These are phyloP conservation scores for Colletotrichum lini DNA, from an alignment of 2,329 filamentous ascomycete species.

Conservation along the genomic window DNA sequence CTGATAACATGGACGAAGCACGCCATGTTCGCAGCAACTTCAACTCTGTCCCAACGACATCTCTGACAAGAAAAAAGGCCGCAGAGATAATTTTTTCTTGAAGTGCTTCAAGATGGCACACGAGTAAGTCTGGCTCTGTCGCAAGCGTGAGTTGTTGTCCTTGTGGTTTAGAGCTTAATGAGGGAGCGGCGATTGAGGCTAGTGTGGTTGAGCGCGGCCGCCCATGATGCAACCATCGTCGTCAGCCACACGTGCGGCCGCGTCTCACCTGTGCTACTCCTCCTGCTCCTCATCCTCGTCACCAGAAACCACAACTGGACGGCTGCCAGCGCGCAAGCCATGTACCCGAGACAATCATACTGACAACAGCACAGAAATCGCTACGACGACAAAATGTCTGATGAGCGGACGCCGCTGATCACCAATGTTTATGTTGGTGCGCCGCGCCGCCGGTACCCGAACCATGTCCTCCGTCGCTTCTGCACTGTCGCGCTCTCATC, in stretches of 20 bases:
- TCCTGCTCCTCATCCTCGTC: constrained; percentile 1
- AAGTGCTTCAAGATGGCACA: constrained; percentile 34
- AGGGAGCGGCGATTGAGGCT: constrained; percentile 14
- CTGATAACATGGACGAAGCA: constrained; percentile 41
- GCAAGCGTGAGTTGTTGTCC: neutral
- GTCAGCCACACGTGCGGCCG: constrained; percentile 36
- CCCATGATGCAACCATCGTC: constrained; percentile 37
- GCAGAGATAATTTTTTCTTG: constrained; percentile 19
- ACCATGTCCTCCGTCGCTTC: constrained; percentile 74
- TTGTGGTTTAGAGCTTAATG: constrained; percentile 10
- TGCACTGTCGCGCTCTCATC: constrained; percentile 74
- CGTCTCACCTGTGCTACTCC: constrained; percentile 23
- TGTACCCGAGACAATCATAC: constrained; percentile 1
- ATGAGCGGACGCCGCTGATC: constrained; percentile 78
- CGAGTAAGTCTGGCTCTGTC: constrained; percentile 30
- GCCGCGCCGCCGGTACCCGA: constrained; percentile 68
- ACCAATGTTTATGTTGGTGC: constrained; percentile 71
- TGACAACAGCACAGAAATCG: constrained; percentile 31
- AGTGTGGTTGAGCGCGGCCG: constrained; percentile 34
- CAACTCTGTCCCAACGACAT: constrained; percentile 40
- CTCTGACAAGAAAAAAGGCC: constrained; percentile 27
- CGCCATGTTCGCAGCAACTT: constrained; percentile 28
- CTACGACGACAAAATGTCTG: constrained; percentile 53
- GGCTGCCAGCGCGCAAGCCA: neutral
- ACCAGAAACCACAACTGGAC: neutral